These are phyloP conservation scores for Puccinia polysora DNA, from an alignment of 1,284 basidiomycete genomes.

Conservation along the genomic window DNA sequence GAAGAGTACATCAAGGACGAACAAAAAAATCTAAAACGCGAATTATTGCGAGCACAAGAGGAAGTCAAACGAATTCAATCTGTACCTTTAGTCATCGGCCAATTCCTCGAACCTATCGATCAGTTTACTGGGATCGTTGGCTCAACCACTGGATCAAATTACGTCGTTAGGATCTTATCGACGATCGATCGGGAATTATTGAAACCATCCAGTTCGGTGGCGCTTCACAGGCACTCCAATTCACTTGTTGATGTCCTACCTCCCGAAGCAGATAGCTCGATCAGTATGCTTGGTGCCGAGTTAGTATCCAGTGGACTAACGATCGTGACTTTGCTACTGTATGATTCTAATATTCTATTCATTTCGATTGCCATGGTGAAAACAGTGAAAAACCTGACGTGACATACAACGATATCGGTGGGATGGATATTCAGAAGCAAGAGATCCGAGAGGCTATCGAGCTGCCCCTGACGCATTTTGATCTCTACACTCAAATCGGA, in stretches of 20 bases:
- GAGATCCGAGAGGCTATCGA: conserved; percentile 99
- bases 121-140: conserved; percentile 96
- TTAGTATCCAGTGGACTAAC: not conserved
- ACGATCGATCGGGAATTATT: conserved; percentile 95
- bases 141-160: conserved; percentile 95
- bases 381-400: conserved; percentile 49
- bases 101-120: conserved; percentile 98
- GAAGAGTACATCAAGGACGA: conserved; percentile 93
- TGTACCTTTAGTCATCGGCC: conserved; percentile 98
- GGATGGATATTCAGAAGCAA: conserved; percentile 97
- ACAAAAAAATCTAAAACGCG: conserved; percentile 93
- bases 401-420: conserved; percentile 66
- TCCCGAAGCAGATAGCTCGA: conserved; percentile 96
- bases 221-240: conserved; percentile 96
- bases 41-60: conserved; percentile 95
- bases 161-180: conserved; percentile 94
- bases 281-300: conserved; percentile 84
- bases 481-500: conserved; percentile 98
- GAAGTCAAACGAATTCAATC: conserved; percentile 99
- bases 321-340: too few species aligned
- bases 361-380: not conserved
- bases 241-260: conserved; percentile 97
- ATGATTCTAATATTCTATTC: too few species aligned
- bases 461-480: conserved; percentile 75
- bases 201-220: conserved; percentile 94